Evolutionary conservation across 768 basidiomycete genomes (phyloP), one percentile per base, ranked within the genome.

Genomic region (Lentinula sp.): DNA sequence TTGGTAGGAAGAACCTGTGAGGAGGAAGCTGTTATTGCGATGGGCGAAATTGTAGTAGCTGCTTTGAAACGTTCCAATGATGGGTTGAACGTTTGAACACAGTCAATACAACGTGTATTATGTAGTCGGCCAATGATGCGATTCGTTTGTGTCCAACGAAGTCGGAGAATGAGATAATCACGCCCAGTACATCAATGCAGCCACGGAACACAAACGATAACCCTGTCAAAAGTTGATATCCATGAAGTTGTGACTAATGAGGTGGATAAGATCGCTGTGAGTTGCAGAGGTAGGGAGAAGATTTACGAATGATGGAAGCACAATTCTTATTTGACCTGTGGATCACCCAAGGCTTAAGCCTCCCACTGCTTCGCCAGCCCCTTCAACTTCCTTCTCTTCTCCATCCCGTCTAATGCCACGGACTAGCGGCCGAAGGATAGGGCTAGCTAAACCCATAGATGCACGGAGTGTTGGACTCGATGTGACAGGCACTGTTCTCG

Each of bases 401-500:
- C 79, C 80, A 33, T 83, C 83, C 59, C 76, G 76, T 64, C 84
- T 68, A 52, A 70, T 77, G 46, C 74, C 68, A 53, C 89, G 78
- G 16, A 82, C 79, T 57, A 89, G 78, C 12, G 90, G 88, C 57
- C 90, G 78, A 52, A 91, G 71, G 63, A 92, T 86, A 2, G 91
- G 91, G 69, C 91, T 93, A 8, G 86, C 81, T 55, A 90, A 76
- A n/a, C 83, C 81, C 69, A 90, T 80, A 51, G 87, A 81, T 5
- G 88, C 79, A 55, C 90, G 80, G 50, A 92, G 72, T 23, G 88
- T 91, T 2, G 90, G 90, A 64, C 90, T 91, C 6, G 88, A 88
- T 41, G 87, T 78, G 48, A 85, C 83, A 65, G 79, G 84, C 62
- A 80, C 65, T 65, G 77, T 64, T 73, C 85, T 68, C 65, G 84